Evolutionary conservation across 2,329 filamentous ascomycete genomes (phyloP).

Genomic region (Cladosporium cucumerinum): DNA sequence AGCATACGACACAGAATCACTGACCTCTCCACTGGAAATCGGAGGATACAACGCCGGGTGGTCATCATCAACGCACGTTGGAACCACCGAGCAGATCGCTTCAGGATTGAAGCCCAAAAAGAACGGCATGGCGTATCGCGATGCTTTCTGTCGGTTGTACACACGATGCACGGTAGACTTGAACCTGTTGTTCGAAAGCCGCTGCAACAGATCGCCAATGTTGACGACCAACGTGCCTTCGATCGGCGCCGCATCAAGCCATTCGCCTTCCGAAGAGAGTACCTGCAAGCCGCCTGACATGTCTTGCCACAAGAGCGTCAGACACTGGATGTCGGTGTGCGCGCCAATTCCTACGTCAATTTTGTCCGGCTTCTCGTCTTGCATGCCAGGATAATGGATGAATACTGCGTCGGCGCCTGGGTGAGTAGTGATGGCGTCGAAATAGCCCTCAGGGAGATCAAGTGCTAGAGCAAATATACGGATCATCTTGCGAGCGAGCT

Average conservation of each 20-base stretch:
- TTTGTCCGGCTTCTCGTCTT: slow-evolving; percentile 16
- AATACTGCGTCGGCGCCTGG: slow-evolving; percentile 49
- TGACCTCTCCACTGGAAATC: neutral
- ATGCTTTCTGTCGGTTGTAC: slow-evolving; percentile 6
- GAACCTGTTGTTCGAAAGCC: slow-evolving; percentile 42
- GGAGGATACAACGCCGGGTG: slow-evolving; percentile 2
- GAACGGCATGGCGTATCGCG: slow-evolving; percentile 1
- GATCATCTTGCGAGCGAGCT: slow-evolving; percentile 67
- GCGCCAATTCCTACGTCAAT: slow-evolving; percentile 20
- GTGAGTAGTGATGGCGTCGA: neutral
- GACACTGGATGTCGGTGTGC: slow-evolving; percentile 48
- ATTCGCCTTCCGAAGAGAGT: slow-evolving; percentile 37
- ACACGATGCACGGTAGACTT: slow-evolving; percentile 20
- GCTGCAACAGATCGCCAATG: slow-evolving; percentile 50
- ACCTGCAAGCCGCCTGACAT: slow-evolving; percentile 43
- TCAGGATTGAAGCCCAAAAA: slow-evolving; percentile 4
- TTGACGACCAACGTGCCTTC: slow-evolving; percentile 48
- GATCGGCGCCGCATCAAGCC: slow-evolving; percentile 44
- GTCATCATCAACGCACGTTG: neutral
- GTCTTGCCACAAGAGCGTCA: slow-evolving; percentile 46
- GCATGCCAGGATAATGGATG: slow-evolving; percentile 34
- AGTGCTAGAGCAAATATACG: slow-evolving; percentile 9
- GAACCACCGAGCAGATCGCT: neutral
- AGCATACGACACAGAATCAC: neutral
- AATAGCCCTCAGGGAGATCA: neutral